Percentiles rank a stretch among this genome's conserved stretches.
These are phyloP conservation scores for Fusarium oligoseptatum DNA, from an alignment of 2,329 filamentous ascomycete species.

Conservation along the genomic window DNA sequence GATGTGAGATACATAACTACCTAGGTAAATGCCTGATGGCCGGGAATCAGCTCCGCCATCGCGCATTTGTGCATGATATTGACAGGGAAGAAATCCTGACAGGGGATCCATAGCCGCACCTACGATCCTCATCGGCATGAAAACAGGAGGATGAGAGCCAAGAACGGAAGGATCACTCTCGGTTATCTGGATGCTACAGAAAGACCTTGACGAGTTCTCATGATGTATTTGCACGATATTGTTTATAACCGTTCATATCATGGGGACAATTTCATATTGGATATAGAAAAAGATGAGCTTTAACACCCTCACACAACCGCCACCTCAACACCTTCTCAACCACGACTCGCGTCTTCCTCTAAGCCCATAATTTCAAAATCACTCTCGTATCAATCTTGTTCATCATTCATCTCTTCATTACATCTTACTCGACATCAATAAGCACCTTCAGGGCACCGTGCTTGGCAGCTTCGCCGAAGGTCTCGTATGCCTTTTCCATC, in stretches of 20 bases:
- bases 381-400: neutral
- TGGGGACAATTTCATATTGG: neutral
- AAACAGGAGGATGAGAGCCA: neutral
- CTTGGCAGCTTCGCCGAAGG: conserved; percentile 34
- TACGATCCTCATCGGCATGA: neutral
- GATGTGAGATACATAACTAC: neutral
- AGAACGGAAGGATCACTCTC: neutral
- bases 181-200: neutral
- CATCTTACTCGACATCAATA: conserved; percentile 33
- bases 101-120: neutral
- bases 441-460: conserved; percentile 37
- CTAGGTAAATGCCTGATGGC: neutral
- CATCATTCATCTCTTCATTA: neutral
- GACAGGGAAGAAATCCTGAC: neutral
- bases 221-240: neutral
- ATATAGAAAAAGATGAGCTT: neutral
- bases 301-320: neutral
- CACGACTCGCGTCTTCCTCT: conserved; percentile 8
- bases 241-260: neutral
- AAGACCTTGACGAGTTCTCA: neutral
- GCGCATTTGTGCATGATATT: neutral
- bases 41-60: neutral
- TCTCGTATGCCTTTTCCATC: conserved; percentile 38
- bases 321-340: neutral
- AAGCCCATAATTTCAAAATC: neutral